Conservation (phyloP, 1,284 basidiomycete genomes). For the Cutaneotrichosporon sp. region DNA sequence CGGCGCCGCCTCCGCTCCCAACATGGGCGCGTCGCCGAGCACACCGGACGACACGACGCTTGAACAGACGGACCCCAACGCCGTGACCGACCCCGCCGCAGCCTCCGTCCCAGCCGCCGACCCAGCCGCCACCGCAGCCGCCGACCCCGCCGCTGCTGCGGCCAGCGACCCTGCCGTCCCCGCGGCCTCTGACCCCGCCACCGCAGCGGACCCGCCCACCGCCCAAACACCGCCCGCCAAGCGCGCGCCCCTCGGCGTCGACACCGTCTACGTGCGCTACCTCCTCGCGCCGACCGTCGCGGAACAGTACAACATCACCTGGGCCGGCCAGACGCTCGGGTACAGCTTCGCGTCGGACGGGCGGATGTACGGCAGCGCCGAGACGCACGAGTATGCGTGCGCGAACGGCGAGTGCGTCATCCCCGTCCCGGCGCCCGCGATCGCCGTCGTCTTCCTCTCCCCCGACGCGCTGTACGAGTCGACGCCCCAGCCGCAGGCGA, state of each 20-base stretch:
- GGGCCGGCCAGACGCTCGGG: slow-evolving; percentile 72
- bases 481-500: slow-evolving; percentile 44
- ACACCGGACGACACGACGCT: background rate
- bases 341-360: slow-evolving; percentile 66
- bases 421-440: slow-evolving; percentile 67
- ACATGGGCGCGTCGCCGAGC: background rate
- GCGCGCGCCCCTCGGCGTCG: background rate
- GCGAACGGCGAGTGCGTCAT: slow-evolving; percentile 61
- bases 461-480: slow-evolving; percentile 56
- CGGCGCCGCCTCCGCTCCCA: too few species aligned
- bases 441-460: slow-evolving; percentile 71
- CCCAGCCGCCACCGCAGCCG: slow-evolving; percentile 7
- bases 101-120: background rate
- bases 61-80: background rate
- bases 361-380: slow-evolving; percentile 59
- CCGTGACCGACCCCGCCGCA: too few species aligned
- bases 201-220: too few species aligned
- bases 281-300: slow-evolving; percentile 57
- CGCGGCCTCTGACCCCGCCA: slow-evolving; percentile 7
- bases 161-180: too few species aligned
- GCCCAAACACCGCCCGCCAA: background rate
- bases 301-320: slow-evolving; percentile 70
- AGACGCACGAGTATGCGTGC: slow-evolving; percentile 62
- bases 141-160: background rate
- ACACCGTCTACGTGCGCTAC: slow-evolving; percentile 46